Evolutionary conservation across 805 yeast species (phyloP), one percentile per base, ranked within the genome.

Genomic region (Tetrapisispora arboricola): DNA sequence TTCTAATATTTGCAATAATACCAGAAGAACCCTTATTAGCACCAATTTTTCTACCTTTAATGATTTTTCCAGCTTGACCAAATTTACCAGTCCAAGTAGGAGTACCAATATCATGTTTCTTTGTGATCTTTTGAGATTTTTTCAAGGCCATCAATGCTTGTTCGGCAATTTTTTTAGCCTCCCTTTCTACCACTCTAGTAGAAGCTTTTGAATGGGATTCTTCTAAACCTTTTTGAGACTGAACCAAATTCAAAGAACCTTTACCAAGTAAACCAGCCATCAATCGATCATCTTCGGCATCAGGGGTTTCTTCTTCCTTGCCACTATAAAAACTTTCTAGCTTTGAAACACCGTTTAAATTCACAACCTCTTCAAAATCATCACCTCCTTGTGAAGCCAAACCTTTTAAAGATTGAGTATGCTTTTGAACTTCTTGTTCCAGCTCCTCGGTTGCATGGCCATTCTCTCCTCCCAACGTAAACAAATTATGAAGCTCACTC

Each of bases 51-150:
- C n/a, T 24, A 32, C 41, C 45, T 36, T 47, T 63, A 0, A 63
- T 64, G 24, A 67, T 60, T 48, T 68, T 73, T 1, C 95, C 96
- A 0, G 95, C 95, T 16, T 65, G 60, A 0, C 98, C 98, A 67
- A 80, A 85, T 49, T 75, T 75, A 0, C 98, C 98, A 0, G 98
- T 90, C 94, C 96, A 92, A 0, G 98, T 90, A 0, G 96, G 97
- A 0, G 82, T 78, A 4, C 95, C 95, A 24, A 88, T 67, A 20
- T 65, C 63, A 19, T 60, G 60, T 34, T 59, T 62, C 43, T 62
- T 64, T 13, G 69, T 67, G 10, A 53, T 56, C 34, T 47, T 60
- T 30, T 66, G 53, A 0, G 95, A 84, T 44, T 73, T 72, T 40
- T 73, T 67, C 42, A 84, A 58, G 0, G 79, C 80, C 16, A 63